These are phyloP conservation scores for Populus deltoides DNA, from an alignment of 345 rosid genomes.

Conservation along the genomic window DNA sequence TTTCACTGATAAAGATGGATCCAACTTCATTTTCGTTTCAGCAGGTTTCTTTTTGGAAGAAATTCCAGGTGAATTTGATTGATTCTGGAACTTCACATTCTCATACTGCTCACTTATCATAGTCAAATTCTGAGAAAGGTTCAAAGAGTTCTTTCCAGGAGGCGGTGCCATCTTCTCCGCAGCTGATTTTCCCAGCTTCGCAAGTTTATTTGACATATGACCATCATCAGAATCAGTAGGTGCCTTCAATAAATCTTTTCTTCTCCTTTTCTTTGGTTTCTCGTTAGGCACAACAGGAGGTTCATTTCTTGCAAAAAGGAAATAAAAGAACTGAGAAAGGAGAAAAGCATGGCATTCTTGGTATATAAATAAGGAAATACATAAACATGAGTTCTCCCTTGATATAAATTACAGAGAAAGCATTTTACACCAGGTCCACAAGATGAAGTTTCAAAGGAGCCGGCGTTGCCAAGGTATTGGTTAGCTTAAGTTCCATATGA, in stretches of 20 bases:
- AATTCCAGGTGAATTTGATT: conserved; percentile 37
- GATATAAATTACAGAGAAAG: not conserved
- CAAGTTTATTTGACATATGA: conserved; percentile 47
- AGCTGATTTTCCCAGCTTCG: conserved; percentile 46
- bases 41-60: conserved; percentile 53
- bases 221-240: conserved; percentile 47
- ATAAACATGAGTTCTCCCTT: not conserved
- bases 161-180: conserved; percentile 36
- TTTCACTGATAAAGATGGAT: conserved; percentile 38
- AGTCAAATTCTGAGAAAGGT: conserved; percentile 35
- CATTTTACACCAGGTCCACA: not conserved
- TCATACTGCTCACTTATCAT: conserved; percentile 27
- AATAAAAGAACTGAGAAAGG: conserved; percentile 19
- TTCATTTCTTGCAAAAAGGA: conserved; percentile 46
- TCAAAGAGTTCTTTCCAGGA: conserved; percentile 31
- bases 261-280: conserved; percentile 77
- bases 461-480: not conserved
- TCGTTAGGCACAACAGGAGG: conserved; percentile 49
- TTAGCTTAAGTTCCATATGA: conserved; percentile 1
- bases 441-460: not conserved
- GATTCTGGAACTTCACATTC: conserved; percentile 44
- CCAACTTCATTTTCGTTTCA: conserved; percentile 43
- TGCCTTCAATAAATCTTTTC: conserved; percentile 60
- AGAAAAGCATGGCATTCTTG: not conserved
- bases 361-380: not conserved